A percentile compares a stretch with the other conserved stretches of the same genome.
These are phyloP conservation scores for Hyaloperonospora brassicae DNA, from an alignment of 352 stramenopile species.

Conservation along the genomic window DNA sequence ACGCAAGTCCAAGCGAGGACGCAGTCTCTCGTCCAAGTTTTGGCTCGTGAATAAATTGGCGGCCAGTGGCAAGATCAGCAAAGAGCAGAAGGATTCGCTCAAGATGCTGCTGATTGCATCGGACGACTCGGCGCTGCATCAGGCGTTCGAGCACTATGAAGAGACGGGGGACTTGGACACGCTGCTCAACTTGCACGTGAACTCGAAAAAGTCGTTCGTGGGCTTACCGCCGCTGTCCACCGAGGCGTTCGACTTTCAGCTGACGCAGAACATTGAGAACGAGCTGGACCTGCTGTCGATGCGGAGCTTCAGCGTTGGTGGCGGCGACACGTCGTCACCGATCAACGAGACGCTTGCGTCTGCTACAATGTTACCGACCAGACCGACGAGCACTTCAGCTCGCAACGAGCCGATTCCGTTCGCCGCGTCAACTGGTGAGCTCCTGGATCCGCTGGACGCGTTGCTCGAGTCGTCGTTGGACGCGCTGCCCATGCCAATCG, in stretches of 20 bases:
- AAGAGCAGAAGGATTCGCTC: constrained; percentile 74
- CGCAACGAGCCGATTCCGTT: constrained; percentile 41
- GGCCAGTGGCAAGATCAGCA: constrained; percentile 69
- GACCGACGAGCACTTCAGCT: constrained; percentile 5
- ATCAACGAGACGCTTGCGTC: constrained; percentile 13
- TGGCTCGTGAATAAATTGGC: constrained; percentile 82
- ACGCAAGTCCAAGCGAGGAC: constrained; percentile 56
- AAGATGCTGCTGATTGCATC: constrained; percentile 76
- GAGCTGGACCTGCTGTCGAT: constrained; percentile 72
- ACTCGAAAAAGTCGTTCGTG: constrained; percentile 54
- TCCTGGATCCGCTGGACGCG: constrained; percentile 43
- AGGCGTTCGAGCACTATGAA: constrained; percentile 72
- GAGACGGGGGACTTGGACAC: constrained; percentile 71
- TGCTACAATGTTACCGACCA: constrained; percentile 6
- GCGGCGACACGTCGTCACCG: constrained; percentile 12
- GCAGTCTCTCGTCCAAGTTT: constrained; percentile 79
- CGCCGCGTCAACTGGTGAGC: constrained; percentile 22
- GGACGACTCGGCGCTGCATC: constrained; percentile 60
- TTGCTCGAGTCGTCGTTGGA: constrained; percentile 50
- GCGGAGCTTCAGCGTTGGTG: constrained; percentile 37
- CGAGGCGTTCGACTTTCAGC: constrained; percentile 61
- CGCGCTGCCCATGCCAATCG: constrained; percentile 60
- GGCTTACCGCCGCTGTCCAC: constrained; percentile 53
- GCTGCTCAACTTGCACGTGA: constrained; percentile 56
- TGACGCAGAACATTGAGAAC: constrained; percentile 77